These are phyloP conservation scores for Suillus spraguei DNA, from an alignment of 768 basidiomycete genomes.

Conservation along the genomic window DNA sequence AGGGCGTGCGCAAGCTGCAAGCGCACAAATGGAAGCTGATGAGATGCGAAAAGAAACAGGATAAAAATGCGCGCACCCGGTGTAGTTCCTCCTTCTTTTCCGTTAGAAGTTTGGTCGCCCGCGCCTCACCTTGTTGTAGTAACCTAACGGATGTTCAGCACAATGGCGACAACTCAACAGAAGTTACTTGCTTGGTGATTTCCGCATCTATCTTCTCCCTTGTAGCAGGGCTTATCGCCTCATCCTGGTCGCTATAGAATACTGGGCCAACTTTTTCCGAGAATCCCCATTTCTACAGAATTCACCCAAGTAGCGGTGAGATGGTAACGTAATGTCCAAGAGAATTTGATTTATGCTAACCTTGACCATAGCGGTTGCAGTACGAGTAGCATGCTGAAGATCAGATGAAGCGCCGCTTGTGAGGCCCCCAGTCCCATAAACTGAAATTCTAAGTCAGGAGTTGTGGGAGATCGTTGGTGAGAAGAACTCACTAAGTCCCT, in stretches of 20 bases:
- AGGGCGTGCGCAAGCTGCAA: constrained; percentile 84
- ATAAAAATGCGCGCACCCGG: constrained; percentile 45
- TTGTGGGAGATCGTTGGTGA: constrained; percentile 9
- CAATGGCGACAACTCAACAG: neutral
- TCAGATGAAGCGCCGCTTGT: constrained; percentile 94
- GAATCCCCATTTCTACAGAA: constrained; percentile 70
- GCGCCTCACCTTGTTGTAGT: constrained; percentile 68
- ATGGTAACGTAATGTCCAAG: constrained; percentile 11
- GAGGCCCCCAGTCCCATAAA: constrained; percentile 86
- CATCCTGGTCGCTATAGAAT: constrained; percentile 73
- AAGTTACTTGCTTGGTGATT: constrained; percentile 65
- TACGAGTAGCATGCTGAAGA: constrained; percentile 75
- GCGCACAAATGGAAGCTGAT: constrained; percentile 4
- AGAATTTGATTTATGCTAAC: constrained; percentile 43
- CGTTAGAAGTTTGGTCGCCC: constrained; percentile 66
- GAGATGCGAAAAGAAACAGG: neutral
- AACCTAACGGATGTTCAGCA: constrained; percentile 39
- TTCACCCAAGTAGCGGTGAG: constrained; percentile 7
- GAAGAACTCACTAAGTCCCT: constrained; percentile 71
- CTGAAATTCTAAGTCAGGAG: constrained; percentile 39
- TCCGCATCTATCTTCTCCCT: constrained; percentile 88
- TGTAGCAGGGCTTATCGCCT: constrained; percentile 71
- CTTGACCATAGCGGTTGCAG: constrained; percentile 88
- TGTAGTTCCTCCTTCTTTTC: constrained; percentile 76
- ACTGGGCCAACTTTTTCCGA: constrained; percentile 82